Base-by-base conservation (phyloP, 2,329 filamentous ascomycete genomes). In the Sarocladiaceae sp. region DNA sequence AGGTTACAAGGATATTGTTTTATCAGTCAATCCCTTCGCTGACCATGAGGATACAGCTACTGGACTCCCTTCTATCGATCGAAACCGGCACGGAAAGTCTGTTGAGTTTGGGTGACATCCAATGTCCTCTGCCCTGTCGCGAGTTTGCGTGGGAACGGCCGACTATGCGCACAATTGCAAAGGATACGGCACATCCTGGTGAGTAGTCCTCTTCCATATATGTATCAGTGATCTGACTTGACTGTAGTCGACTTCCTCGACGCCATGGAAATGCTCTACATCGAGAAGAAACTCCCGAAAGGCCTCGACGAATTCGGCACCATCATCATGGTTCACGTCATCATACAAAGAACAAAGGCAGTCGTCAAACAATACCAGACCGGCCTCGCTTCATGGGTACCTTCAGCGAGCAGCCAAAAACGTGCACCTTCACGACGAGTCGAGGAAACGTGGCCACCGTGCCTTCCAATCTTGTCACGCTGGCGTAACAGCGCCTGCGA, bases 401-500 rank as follows among this genome's bases (percentile, higher is more conserved):
- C 56, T 10, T 52, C 40, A 6, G 56, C 56, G 8, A 50, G 25
- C 15, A 51, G 51, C 22, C 40, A 52, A 8, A 40, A 52, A 23
- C 39, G 40, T 25, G 28, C 52, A 15, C 22, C 54, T 13, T 26
- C 39, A 13, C 29, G 44, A 5, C 7, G 26, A 10, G 17, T 36
- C 3, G 50, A 52, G 10, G 55, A 58, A 17, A 52, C 52, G 1
- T 58, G 55, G 55, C 55, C 52, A n/a, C 56, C 56, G 13, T 18
- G 22, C 17, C 20, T 44, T 17, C 36, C 46, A 10, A 33, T 40
- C 7, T 11, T 51, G 20, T 51, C 47, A 15, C 31, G 36, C n/a
- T 76, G 73, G 72, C 65, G 70, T 10, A 74, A 74, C 46, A 66
- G 67, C 5, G 63, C 67, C 7, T 72, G 70, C 53, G 73, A 75